Conservation (phyloP, 2,329 filamentous ascomycete species). For the Aquanectria penicillioides region DNA sequence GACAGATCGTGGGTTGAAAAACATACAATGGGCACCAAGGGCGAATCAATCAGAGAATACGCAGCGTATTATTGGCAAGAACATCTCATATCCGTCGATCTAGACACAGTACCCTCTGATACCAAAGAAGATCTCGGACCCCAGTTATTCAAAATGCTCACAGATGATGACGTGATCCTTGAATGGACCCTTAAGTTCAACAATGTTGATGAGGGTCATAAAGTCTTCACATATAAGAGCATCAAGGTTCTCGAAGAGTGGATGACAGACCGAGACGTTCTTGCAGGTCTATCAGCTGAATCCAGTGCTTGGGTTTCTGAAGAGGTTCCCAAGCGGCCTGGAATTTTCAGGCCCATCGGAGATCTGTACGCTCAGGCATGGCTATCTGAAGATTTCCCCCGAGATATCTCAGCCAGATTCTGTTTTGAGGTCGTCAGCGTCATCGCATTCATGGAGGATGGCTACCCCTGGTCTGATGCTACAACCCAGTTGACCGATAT, state of each 20-base stretch:
- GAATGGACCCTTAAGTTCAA: constrained; percentile 54
- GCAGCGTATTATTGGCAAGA: constrained; percentile 59
- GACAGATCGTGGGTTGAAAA: constrained; percentile 44
- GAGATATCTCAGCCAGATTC: constrained; percentile 52
- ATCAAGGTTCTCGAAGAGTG: constrained; percentile 49
- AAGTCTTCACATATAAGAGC: constrained; percentile 52
- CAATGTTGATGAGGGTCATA: constrained; percentile 53
- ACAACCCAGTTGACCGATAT: constrained; percentile 50
- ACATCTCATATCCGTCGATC: constrained; percentile 49
- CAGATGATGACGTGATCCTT: constrained; percentile 47
- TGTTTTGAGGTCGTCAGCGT: constrained; percentile 57
- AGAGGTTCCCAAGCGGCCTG: constrained; percentile 37
- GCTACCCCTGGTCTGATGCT: constrained; percentile 49
- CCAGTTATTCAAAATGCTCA: constrained; percentile 50
- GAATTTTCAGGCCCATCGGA: constrained; percentile 51
- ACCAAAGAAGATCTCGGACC: constrained; percentile 48
- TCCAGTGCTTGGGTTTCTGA: constrained; percentile 45
- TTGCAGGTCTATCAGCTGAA: constrained; percentile 42
- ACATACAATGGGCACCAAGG: constrained; percentile 40
- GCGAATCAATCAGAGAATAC: constrained; percentile 49
- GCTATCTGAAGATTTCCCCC: constrained; percentile 47
- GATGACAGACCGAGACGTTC: constrained; percentile 48
- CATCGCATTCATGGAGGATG: constrained; percentile 51
- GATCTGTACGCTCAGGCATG: constrained; percentile 51
- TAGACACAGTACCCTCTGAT: constrained; percentile 31